Conservation (phyloP, 495 filamentous ascomycete genomes). For the Neurospora pannonica region DNA sequence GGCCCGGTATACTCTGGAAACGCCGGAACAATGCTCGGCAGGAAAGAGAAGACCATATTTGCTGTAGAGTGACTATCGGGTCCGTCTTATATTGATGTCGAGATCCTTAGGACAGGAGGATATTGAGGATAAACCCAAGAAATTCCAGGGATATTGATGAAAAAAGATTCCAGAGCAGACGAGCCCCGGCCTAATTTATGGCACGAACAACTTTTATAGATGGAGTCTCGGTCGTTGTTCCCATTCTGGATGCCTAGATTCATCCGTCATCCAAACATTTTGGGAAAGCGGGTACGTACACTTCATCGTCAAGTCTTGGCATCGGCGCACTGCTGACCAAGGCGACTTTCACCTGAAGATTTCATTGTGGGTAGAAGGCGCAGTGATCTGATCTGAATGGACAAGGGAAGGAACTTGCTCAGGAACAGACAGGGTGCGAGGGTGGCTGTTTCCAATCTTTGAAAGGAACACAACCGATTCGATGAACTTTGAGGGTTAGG, state of each 20-base stretch:
- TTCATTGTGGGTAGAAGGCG: neutral
- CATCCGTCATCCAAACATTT: neutral
- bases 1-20: conserved; percentile 65
- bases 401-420: neutral
- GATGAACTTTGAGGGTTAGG: neutral
- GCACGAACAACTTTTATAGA: neutral
- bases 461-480: neutral
- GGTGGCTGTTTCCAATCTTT: neutral
- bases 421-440: neutral
- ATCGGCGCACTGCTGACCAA: neutral
- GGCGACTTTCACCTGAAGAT: neutral
- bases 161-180: neutral
- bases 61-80: neutral
- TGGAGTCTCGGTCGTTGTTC: neutral
- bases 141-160: neutral
- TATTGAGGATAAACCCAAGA: neutral
- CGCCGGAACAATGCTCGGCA: conserved; percentile 37
- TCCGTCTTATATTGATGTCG: neutral
- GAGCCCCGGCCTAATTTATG: neutral
- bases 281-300: neutral
- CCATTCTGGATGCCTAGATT: neutral
- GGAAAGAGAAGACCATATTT: conserved; percentile 12
- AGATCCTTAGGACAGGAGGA: neutral
- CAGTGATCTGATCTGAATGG: neutral
- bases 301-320: neutral